These are phyloP conservation scores for Phaseolus coccineus DNA, from an alignment of 331 rosid genomes.

Conservation along the genomic window DNA sequence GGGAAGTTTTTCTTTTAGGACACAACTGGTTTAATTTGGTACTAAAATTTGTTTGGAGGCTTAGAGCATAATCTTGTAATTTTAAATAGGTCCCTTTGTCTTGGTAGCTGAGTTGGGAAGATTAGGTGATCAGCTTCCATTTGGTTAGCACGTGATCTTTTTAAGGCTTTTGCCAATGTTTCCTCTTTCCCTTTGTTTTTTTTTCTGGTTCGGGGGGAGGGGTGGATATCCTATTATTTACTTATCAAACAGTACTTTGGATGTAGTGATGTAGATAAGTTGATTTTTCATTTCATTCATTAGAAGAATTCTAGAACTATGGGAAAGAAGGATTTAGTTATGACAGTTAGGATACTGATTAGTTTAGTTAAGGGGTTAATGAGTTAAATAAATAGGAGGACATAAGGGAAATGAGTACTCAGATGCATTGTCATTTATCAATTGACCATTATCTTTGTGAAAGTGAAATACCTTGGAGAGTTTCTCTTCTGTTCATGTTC, in stretches of 20 bases:
- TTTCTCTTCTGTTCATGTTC: no score
- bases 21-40: slow-evolving; percentile 3
- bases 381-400: no score
- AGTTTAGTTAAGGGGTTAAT: no score
- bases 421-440: no score
- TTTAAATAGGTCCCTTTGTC: not conserved
- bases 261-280: slow-evolving; percentile 9
- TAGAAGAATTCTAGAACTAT: no score
- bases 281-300: no score
- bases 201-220: not conserved
- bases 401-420: no score
- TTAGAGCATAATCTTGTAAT: not conserved
- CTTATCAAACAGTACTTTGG: not conserved
- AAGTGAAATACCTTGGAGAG: no score
- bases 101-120: slow-evolving; percentile 27
- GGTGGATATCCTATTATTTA: not conserved
- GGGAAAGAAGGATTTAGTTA: no score
- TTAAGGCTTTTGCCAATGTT: not conserved
- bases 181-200: not conserved
- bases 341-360: no score
- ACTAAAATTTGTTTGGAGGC: not conserved
- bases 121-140: not conserved
- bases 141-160: not conserved
- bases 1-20: slow-evolving; percentile 36
- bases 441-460: no score